phyloP scores from a whole-genome alignment of 768 basidiomycete genomes.

The Macrolepiota dolichaula region DNA sequence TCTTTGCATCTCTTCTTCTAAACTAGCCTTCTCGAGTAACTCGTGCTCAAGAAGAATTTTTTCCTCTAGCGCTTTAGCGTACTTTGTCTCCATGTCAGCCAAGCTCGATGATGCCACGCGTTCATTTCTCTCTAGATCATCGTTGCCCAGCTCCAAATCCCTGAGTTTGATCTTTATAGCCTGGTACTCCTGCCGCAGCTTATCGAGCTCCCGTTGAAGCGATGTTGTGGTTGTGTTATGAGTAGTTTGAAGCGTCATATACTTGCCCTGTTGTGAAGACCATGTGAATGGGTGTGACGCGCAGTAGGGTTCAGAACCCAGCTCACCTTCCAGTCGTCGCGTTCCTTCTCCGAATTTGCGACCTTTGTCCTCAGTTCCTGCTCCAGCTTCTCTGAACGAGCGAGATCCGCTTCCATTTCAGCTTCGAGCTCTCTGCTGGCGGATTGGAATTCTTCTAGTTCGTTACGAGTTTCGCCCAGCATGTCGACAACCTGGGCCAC shows the following conservation, averaged over 20 bases:
- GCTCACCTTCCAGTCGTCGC: slow-evolving; percentile 92
- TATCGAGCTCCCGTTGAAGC: slow-evolving; percentile 89
- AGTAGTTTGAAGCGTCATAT: slow-evolving; percentile 82
- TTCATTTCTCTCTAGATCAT: slow-evolving; percentile 94
- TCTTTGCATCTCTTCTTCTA: slow-evolving; percentile 90
- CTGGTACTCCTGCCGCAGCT: slow-evolving; percentile 71
- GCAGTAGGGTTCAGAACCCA: background rate
- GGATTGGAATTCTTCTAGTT: slow-evolving; percentile 84
- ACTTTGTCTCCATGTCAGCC: slow-evolving; percentile 83
- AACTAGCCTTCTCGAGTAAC: slow-evolving; percentile 80
- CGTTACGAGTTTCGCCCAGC: slow-evolving; percentile 78
- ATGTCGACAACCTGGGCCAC: slow-evolving; percentile 63
- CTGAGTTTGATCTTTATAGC: slow-evolving; percentile 69
- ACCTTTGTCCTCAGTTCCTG: slow-evolving; percentile 75
- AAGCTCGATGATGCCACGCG: slow-evolving; percentile 81
- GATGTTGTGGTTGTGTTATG: slow-evolving; percentile 90
- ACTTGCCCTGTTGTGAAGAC: slow-evolving; percentile 55
- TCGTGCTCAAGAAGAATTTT: slow-evolving; percentile 98
- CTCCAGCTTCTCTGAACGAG: slow-evolving; percentile 81
- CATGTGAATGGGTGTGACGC: slow-evolving; percentile 7
- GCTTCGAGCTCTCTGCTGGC: slow-evolving; percentile 91
- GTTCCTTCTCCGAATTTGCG: slow-evolving; percentile 65
- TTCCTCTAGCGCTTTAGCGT: slow-evolving; percentile 89
- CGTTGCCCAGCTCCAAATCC: slow-evolving; percentile 96
- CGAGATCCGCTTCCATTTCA: slow-evolving; percentile 88